Evolutionary conservation across 371 early-diverging fungal species (phyloP), one percentile per base, ranked within the genome.

Genomic region (Saksenaea oblongispora): DNA sequence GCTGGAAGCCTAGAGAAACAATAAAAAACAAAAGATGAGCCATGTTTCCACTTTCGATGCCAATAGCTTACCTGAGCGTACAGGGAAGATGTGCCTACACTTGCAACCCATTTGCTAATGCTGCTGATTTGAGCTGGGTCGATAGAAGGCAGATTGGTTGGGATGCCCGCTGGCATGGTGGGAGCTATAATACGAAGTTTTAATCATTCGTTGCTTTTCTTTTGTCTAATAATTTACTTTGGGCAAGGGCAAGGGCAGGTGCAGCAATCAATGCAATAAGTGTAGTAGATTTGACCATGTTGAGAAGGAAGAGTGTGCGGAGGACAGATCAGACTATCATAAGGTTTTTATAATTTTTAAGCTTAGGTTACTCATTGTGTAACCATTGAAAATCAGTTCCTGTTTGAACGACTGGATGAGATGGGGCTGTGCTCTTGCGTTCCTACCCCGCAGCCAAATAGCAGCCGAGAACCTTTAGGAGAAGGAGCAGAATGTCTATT

Each of bases 221-320:
- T 39, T 14, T 11, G 15, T 11, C 2, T 11, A 2, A 39, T 14
- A 18, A 15, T 15, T 56, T 56, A 56, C 57, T 56, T 37, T 56
- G 57, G 11, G 57, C 57, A 56, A 56, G 34, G 5, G n/a, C 57
- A 10, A 56, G n/a, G 34, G 57, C 36, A 56, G 56, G 36, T 17
- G 57, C 57, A n/a, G 57, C 24, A 56, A 56, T 11, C 8, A 34
- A 24, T 5, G 57, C 67, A 0, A 54, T 5, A 15, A 62, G 44
- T 34, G 58, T 27, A 53, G 34, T 58, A 53, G 28, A 58, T 54
- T 64, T 64, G 22, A 67, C 67, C 67, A 67, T 67, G 31, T 2
- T 31, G 31, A 31, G 7, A 31, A 31, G 31, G 31, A 31, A 31
- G 31, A 31, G 7, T 7, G 31, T 31, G 7, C 31, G 2, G 31